Conservation (phyloP, 768 basidiomycete species). For the Gyrodon lividus region DNA sequence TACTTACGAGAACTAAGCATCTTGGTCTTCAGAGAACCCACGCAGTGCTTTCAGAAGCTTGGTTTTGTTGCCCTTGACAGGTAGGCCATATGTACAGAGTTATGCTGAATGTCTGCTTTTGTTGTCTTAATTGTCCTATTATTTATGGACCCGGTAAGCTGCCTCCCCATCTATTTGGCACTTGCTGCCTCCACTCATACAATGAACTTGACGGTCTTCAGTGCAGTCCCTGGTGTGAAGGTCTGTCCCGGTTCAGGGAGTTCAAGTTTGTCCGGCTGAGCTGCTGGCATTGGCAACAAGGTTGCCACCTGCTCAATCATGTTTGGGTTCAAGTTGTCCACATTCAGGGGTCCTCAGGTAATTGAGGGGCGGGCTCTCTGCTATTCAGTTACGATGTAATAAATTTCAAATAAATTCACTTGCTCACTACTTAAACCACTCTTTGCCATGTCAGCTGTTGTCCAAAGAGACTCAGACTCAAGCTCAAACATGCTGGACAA, state of each 20-base stretch:
- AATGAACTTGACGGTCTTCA: neutral
- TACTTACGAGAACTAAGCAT: slow-evolving; percentile 14
- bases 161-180: neutral
- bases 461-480: no score
- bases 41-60: slow-evolving; percentile 8
- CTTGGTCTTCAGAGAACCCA: slow-evolving; percentile 12
- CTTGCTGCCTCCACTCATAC: neutral
- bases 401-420: neutral
- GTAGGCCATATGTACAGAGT: slow-evolving; percentile 7
- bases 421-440: neutral
- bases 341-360: neutral
- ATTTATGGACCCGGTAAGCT: neutral
- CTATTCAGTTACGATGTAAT: neutral
- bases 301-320: neutral
- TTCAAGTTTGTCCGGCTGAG: neutral
- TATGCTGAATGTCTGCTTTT: neutral
- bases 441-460: neutral
- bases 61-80: slow-evolving; percentile 2
- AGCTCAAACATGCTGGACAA: neutral
- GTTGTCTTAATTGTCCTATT: neutral
- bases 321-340: neutral
- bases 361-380: neutral
- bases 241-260: neutral
- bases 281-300: neutral
- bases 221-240: neutral